Base-by-base conservation (phyloP, 176 grass and related monocot genomes). In the Zoysia pacifica region DNA sequence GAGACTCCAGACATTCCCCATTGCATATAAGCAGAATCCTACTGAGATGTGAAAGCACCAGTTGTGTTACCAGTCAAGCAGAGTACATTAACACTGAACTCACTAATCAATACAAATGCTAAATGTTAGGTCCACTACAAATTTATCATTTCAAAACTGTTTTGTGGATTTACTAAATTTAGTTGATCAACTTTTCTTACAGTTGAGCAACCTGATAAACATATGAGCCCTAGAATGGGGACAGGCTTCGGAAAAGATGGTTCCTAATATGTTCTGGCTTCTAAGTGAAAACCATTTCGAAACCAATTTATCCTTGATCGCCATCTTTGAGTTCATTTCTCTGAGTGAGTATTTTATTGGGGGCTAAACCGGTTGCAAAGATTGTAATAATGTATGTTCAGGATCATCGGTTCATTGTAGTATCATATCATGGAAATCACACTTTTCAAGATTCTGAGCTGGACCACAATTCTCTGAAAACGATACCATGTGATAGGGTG, bases 11-110 rank as follows among this genome's bases (percentile, higher is more conserved):
- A 15, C 7, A 7, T 73, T 42, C 16, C 46, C 52, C 69, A 7
- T 82, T 63, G 16, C 59, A 42, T 82, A 53, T 36, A 72, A 63
- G 7, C 58, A 54, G 36, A 53, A 73, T 67, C 12, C 42, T 67
- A 19, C 12, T 19, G 14, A 48, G 13, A 47, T 47, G 14, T 53
- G 5, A 35, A 49, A 67, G 40, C 50, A 11, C 39, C 50, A 51
- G 9, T 3, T 60, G 3, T 11, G 16, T 49, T 61, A 9, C 47
- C 1, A 59, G 16, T 35, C 14, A 65, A 65, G 13, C 16, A 58
- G 18, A 78, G 19, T 3, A 72, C 4, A 28, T 0, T 50, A 74
- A 13, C 16, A 40, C n/a, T 48, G 16, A 48, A 62, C 67, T 70
- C 15, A 64, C 35, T 0, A 4, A 50, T 14, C 38, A 6, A 19